phyloP scores from a whole-genome alignment of 1,139 yeast genomes.

The Pneumocystis wakefieldiae region DNA sequence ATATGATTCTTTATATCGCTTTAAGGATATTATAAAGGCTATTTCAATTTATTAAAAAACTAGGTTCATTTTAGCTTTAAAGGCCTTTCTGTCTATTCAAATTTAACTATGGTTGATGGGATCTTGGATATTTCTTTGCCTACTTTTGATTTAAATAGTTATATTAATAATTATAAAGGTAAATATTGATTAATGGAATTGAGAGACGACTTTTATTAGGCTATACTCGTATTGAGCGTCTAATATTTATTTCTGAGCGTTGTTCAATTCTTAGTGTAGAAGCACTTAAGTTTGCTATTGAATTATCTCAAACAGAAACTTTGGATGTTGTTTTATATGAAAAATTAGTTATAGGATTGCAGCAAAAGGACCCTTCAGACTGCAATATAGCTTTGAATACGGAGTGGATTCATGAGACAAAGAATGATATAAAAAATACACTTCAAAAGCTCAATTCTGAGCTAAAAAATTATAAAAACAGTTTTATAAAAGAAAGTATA shows the following conservation, averaged over 20 bases:
- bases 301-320: slow-evolving; percentile 9
- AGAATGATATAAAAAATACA: slow-evolving; percentile 3
- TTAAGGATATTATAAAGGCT: background rate
- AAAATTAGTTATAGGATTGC: slow-evolving; percentile 7
- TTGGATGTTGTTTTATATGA: slow-evolving; percentile 12
- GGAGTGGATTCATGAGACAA: slow-evolving; percentile 11
- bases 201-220: slow-evolving; percentile 6
- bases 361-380: background rate
- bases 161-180: slow-evolving; percentile 7
- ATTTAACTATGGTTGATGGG: background rate
- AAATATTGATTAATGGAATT: background rate
- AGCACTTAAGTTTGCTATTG: slow-evolving; percentile 13
- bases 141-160: slow-evolving; percentile 3
- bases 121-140: background rate
- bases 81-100: background rate
- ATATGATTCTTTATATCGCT: background rate
- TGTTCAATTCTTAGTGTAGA: slow-evolving; percentile 10
- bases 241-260: slow-evolving; percentile 14
- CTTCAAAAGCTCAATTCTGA: slow-evolving; percentile 14
- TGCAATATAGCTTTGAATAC: slow-evolving; percentile 5
- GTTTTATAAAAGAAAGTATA: slow-evolving; percentile 16
- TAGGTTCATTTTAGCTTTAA: background rate
- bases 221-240: slow-evolving; percentile 12
- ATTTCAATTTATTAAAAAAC: too few relatives aligned
- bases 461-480: slow-evolving; percentile 15